Evolutionary conservation across 2,329 filamentous ascomycete genomes (phyloP).

Genomic region (Akanthomyces dipterigenus): DNA sequence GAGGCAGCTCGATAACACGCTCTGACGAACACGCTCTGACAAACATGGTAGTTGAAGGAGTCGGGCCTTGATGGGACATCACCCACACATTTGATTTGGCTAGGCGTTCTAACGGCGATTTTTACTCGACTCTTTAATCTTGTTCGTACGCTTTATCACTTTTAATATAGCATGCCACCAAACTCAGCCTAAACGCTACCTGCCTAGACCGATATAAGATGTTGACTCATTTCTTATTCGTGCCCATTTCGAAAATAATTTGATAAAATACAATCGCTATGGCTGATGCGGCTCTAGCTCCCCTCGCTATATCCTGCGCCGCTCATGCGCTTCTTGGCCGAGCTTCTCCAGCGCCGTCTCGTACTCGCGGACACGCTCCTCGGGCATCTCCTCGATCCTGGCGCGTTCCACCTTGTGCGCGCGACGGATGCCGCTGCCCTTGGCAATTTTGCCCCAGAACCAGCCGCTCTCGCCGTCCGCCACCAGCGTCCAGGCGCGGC

Average conservation of each 20-base stretch:
- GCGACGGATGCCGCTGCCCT: slow-evolving; percentile 42
- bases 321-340: slow-evolving; percentile 48
- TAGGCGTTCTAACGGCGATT: neutral
- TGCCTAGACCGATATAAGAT: neutral
- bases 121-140: neutral
- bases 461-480: slow-evolving; percentile 77
- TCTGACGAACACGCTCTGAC: neutral
- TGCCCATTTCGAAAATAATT: neutral
- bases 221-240: neutral
- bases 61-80: no score
- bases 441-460: slow-evolving; percentile 83
- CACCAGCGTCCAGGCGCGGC: slow-evolving; percentile 81
- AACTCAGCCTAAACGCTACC: neutral
- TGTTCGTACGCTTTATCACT: neutral
- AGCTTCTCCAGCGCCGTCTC: slow-evolving; percentile 55
- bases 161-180: neutral
- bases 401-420: slow-evolving; percentile 40
- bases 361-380: slow-evolving; percentile 41
- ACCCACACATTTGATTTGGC: neutral
- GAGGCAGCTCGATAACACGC: neutral
- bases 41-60: neutral
- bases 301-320: slow-evolving; percentile 19
- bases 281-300: neutral
- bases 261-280: neutral
- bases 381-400: slow-evolving; percentile 39